Percentiles rank a stretch among this genome's conserved stretches.
Evolutionary conservation across 1,284 basidiomycete genomes (phyloP).

Genomic region (Naganishia cerealis): DNA sequence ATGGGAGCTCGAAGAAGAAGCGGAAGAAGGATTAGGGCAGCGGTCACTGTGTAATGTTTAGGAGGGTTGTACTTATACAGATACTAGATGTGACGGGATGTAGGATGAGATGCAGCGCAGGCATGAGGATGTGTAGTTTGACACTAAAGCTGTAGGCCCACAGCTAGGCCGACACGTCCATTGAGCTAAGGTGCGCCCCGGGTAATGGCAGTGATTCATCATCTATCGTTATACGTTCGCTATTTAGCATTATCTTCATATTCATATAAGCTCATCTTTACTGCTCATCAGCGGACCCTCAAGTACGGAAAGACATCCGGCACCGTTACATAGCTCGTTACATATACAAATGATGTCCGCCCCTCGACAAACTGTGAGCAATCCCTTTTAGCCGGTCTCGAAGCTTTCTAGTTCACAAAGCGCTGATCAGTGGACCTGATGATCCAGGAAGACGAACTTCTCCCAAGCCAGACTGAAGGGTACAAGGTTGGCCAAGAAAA

Average conservation of each 20-base stretch:
- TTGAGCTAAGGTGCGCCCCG: constrained; percentile 1
- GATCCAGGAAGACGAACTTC: constrained; percentile 25
- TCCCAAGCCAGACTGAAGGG: constrained; percentile 45
- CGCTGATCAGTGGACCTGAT: background rate
- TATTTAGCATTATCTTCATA: background rate
- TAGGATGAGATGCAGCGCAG: background rate
- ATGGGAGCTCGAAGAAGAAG: constrained; percentile 39
- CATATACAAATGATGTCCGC: constrained; percentile 11
- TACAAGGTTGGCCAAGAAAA: constrained; percentile 56
- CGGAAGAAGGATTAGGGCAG: constrained; percentile 48
- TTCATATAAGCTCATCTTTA: background rate
- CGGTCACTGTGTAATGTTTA: background rate
- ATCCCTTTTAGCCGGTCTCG: too few species aligned
- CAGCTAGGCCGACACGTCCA: background rate
- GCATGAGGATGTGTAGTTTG: too few species aligned
- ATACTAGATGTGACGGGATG: background rate
- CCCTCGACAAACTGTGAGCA: constrained; percentile 4
- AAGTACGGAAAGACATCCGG: background rate
- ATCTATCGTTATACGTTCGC: background rate
- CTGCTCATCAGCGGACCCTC: background rate
- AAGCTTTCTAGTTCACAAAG: background rate
- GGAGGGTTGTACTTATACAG: background rate
- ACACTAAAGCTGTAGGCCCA: background rate
- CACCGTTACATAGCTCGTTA: background rate
- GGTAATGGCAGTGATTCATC: background rate